Evolutionary conservation across 2,329 filamentous ascomycete genomes (phyloP).

Genomic region (Fusarium sp.): DNA sequence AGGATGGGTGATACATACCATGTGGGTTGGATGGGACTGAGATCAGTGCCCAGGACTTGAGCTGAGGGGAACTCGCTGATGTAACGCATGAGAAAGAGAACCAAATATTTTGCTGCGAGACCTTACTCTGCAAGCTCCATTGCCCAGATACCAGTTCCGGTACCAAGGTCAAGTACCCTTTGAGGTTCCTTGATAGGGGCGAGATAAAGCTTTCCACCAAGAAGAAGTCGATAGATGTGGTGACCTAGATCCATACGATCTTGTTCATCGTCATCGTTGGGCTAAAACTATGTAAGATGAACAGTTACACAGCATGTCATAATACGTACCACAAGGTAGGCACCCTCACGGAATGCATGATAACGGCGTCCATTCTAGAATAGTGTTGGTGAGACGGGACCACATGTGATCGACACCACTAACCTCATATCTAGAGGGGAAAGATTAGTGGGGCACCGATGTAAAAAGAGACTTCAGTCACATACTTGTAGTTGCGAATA

Average conservation of each 20-base stretch:
- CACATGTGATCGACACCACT: fast-evolving
- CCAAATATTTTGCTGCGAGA: fast-evolving
- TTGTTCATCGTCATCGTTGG: constrained; percentile 25
- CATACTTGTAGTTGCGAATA: constrained; percentile 28
- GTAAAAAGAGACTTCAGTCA: background rate
- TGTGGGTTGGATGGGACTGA: constrained; percentile 26
- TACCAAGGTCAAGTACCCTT: constrained; percentile 23
- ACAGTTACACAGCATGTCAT: background rate
- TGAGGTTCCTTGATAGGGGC: constrained; percentile 8
- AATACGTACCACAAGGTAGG: constrained; percentile 16
- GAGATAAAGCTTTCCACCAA: constrained; percentile 20
- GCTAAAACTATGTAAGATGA: background rate
- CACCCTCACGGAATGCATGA: constrained; percentile 33
- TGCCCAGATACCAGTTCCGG: constrained; percentile 25
- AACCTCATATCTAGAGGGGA: constrained; percentile 22
- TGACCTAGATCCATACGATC: constrained; percentile 29
- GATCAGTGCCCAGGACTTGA: constrained; percentile 19
- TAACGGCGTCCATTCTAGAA: constrained; percentile 33
- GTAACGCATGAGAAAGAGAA: fast-evolving
- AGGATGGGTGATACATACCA: background rate
- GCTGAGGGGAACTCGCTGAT: constrained; percentile 11
- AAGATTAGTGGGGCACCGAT: fast-evolving
- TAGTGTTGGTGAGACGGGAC: background rate
- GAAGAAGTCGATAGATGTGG: constrained; percentile 14
- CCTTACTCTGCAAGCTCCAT: constrained; percentile 29